Evolutionary conservation across 2,329 filamentous ascomycete species (phyloP).

Genomic region (Aspergillus quadrilineatus): DNA sequence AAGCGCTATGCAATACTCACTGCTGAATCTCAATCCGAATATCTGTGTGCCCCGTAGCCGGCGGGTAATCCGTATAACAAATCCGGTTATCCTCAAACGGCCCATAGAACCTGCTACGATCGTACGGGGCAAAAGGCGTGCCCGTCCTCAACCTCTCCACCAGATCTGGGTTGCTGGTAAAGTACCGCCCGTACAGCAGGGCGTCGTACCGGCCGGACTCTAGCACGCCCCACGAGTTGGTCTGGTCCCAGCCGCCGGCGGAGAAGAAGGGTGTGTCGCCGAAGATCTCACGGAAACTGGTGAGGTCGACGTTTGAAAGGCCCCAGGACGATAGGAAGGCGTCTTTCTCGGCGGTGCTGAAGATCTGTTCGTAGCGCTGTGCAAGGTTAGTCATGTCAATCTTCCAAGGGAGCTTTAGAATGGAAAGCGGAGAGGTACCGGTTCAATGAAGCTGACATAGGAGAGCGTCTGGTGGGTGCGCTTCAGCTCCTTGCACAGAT

Average conservation of each 20-base stretch:
- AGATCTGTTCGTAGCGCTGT: constrained; percentile 53
- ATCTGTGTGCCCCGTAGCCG: constrained; percentile 6
- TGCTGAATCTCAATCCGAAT: constrained; percentile 1
- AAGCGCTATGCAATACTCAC: background rate
- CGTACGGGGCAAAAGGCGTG: constrained; percentile 43
- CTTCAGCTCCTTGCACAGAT: constrained; percentile 53
- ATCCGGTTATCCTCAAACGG: constrained; percentile 36
- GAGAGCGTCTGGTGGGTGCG: constrained; percentile 45
- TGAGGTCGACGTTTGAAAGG: constrained; percentile 47
- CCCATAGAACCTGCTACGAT: constrained; percentile 48
- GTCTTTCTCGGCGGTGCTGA: constrained; percentile 51
- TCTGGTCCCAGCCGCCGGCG: constrained; percentile 55
- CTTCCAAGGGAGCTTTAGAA: background rate
- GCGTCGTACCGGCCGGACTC: constrained; percentile 51
- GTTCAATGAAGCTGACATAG: constrained; percentile 59
- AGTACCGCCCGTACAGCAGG: constrained; percentile 50
- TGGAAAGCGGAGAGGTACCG: constrained; percentile 28
- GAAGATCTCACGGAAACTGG: constrained; percentile 53
- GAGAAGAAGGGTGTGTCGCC: constrained; percentile 56
- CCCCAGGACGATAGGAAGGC: constrained; percentile 51
- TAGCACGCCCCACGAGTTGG: constrained; percentile 52
- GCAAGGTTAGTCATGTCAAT: background rate
- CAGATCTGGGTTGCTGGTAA: constrained; percentile 52
- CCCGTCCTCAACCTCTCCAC: constrained; percentile 46
- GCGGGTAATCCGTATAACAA: constrained; percentile 33